Base-by-base conservation (phyloP, 78 protist species). In the Emiliania huxleyi region DNA sequence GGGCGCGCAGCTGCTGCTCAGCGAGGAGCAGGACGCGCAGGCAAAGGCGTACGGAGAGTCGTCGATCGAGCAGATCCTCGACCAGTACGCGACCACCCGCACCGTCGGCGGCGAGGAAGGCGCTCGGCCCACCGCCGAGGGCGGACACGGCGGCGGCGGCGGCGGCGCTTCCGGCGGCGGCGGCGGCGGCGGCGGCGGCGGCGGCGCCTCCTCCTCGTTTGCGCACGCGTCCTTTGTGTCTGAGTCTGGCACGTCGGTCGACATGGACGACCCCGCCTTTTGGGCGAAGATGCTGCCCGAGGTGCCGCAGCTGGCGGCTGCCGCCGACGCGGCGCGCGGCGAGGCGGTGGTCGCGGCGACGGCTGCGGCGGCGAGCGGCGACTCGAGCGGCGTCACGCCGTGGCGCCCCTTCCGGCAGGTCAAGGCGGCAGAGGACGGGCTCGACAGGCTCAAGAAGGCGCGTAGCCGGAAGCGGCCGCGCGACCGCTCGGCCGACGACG, bases 151-250 rank as follows among this genome's bases (percentile, higher is more conserved):
- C 18, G 22, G 25, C 81, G 42, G 19, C n/a, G 94, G 25, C 46
- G 75, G 11, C 25, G 37, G 18, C 42, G 8, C 3, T 33, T 6
- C 25, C 83, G 55, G 1, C 18, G 22, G 25, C 81, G 42, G 19
- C n/a, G 94, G 25, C 46, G 90, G 21, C 33, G 77, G 1, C 25
- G 49, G 49, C 46, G n/a, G 35, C 23, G n/a, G 75, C 75, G 75
- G 29, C 5, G 75, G 75, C 19, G 81, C 42, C 44, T 71, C 81
- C 40, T 69, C 92, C 6, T 33, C 92, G 42, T 94, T 94, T 92
- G 29, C 90, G 37, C 93, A 88, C 35, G 95, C 95, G 22, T 0
- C 93, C 21, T 92, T 94, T 43, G 84, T 92, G 35, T n/a, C 94
- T 8, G 87, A 77, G 43, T 6, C 6, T 0, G 71, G 87, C 12